Conservation (phyloP, 257 asterid genomes). For the Nicotiana noctiflora region DNA sequence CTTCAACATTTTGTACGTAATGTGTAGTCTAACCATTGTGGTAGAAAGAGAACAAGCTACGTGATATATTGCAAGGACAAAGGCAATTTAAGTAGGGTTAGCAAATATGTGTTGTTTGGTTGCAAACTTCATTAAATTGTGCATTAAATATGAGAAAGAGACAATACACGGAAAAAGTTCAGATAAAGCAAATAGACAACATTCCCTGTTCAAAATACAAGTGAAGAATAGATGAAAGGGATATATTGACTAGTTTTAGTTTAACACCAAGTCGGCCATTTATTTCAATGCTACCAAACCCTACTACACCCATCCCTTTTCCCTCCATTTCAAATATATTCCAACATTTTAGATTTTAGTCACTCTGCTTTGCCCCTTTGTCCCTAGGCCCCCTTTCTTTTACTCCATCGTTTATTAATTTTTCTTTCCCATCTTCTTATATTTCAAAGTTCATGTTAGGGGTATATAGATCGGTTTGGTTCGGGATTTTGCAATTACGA, state of each 20-base stretch:
- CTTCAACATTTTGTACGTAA: too few relatives aligned
- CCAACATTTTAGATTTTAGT: conserved; percentile 1
- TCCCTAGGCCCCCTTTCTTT: not conserved
- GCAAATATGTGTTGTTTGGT: not conserved
- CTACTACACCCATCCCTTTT: not conserved
- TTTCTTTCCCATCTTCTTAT: not conserved
- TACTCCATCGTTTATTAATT: not conserved
- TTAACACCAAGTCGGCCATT: not conserved
- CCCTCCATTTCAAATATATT: not conserved
- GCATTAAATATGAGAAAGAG: not conserved
- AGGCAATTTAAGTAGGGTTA: not conserved
- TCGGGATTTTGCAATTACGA: too few relatives aligned
- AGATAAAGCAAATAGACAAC: not conserved
- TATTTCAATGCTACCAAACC: not conserved
- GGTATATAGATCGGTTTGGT: too few relatives aligned
- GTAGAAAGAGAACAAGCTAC: too few relatives aligned
- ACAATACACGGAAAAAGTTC: not conserved
- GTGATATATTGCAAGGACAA: not conserved
- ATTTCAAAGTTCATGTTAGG: not conserved
- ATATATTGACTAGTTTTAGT: not conserved
- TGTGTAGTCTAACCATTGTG: too few relatives aligned
- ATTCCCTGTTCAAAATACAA: not conserved
- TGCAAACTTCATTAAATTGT: not conserved
- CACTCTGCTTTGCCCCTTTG: not conserved
- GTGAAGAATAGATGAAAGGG: not conserved